A percentile compares a stretch with the other conserved stretches of the same genome.
phyloP scores from a whole-genome alignment of 2,329 filamentous ascomycete species.

The Ploettnerulaceae sp. region DNA sequence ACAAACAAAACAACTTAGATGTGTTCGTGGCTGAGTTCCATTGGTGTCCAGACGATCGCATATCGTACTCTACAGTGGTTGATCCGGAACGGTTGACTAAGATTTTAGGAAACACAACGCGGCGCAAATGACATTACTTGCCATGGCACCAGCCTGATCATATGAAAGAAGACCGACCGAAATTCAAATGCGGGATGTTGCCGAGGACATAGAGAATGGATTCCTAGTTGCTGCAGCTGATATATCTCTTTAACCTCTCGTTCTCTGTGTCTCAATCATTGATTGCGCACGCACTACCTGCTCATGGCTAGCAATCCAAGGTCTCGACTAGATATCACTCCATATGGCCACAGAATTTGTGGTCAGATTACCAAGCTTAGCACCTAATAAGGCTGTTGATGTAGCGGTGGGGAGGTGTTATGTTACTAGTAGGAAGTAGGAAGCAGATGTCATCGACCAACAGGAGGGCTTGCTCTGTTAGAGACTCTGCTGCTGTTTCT shows the following conservation, averaged over 20 bases:
- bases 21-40: constrained; percentile 16
- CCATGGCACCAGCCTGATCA: too few species aligned
- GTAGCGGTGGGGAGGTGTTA: constrained; percentile 10
- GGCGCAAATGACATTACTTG: too few species aligned
- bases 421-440: constrained; percentile 8
- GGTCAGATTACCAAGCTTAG: constrained; percentile 4
- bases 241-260: neutral
- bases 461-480: constrained; percentile 5
- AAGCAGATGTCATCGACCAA: constrained; percentile 12
- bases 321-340: neutral
- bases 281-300: constrained; percentile 6
- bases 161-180: too few species aligned
- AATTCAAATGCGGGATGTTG: too few species aligned
- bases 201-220: too few species aligned
- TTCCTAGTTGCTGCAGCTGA: too few species aligned
- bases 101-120: neutral
- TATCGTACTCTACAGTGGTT: constrained; percentile 7
- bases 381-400: constrained; percentile 5
- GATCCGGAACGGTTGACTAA: neutral
- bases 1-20: neutral
- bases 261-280: too few species aligned
- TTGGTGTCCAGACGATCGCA: constrained; percentile 13
- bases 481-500: constrained; percentile 7
- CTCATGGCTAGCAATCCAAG: neutral
- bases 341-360: constrained; percentile 1